Conservation (phyloP, 495 filamentous ascomycete species). For the Trichoderma gamsii region DNA sequence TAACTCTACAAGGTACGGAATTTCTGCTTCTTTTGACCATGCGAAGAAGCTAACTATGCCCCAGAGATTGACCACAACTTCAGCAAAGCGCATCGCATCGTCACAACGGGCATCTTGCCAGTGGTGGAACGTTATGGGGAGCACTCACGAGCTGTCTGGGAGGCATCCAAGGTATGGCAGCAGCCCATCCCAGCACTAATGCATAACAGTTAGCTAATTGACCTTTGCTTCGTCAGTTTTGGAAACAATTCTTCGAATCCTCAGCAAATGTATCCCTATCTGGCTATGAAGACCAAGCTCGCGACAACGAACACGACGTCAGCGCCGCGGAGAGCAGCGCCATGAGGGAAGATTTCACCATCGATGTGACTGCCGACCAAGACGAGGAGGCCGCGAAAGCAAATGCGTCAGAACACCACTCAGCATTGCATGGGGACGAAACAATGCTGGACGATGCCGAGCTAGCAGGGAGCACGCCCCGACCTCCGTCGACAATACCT, state of each 20-base stretch:
- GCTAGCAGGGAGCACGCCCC: conserved; percentile 50
- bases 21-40: neutral
- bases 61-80: conserved; percentile 98
- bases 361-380: conserved; percentile 38
- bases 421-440: conserved; percentile 41
- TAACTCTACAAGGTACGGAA: conserved; percentile 78
- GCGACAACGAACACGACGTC: conserved; percentile 40
- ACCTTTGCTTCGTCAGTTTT: conserved; percentile 57
- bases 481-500: conserved; percentile 31
- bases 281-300: conserved; percentile 77
- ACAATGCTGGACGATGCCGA: conserved; percentile 47
- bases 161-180: conserved; percentile 73
- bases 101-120: conserved; percentile 87
- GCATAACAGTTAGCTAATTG: neutral
- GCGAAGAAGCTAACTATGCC: conserved; percentile 18
- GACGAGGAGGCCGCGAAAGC: conserved; percentile 33
- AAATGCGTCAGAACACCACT: conserved; percentile 28
- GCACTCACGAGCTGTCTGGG: conserved; percentile 91
- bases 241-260: conserved; percentile 99
- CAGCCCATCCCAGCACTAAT: conserved; percentile 18
- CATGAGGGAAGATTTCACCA: conserved; percentile 33
- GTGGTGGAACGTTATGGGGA: conserved; percentile 95
- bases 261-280: conserved; percentile 96
- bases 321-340: conserved; percentile 31
- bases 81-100: conserved; percentile 91